phyloP scores from a whole-genome alignment of 2,329 filamentous ascomycete genomes.

The Fusarium sp. region DNA sequence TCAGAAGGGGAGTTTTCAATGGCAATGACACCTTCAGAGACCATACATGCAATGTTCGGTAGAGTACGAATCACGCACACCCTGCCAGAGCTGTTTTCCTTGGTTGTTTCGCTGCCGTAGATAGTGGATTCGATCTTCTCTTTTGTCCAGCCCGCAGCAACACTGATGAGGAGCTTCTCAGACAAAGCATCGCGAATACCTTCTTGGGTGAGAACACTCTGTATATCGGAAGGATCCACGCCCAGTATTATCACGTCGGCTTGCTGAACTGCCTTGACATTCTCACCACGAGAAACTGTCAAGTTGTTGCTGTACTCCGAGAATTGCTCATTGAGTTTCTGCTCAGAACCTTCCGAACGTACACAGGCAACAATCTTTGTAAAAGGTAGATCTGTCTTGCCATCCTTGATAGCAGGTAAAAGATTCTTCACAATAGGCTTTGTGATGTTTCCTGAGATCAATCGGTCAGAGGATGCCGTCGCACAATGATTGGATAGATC shows the following conservation, averaged over 20 bases:
- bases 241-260: constrained; percentile 61
- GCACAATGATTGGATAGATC: neutral
- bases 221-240: constrained; percentile 61
- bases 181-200: constrained; percentile 56
- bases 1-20: constrained; percentile 48
- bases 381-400: constrained; percentile 39
- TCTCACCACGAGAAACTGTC: constrained; percentile 51
- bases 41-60: constrained; percentile 54
- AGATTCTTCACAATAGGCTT: constrained; percentile 49
- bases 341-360: constrained; percentile 47
- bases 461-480: neutral
- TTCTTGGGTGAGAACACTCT: constrained; percentile 53
- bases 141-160: constrained; percentile 64
- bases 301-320: constrained; percentile 28
- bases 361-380: constrained; percentile 50
- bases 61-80: constrained; percentile 52
- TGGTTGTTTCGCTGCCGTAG: constrained; percentile 46
- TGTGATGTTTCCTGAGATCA: constrained; percentile 51
- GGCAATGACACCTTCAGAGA: constrained; percentile 52
- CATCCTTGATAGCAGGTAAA: constrained; percentile 20
- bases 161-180: constrained; percentile 64
- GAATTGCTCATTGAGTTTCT: constrained; percentile 43
- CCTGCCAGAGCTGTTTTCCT: constrained; percentile 30
- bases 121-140: constrained; percentile 55
- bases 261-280: constrained; percentile 52